Conservation (phyloP, 23 red algal species). For the Pyropia yezoensis region DNA sequence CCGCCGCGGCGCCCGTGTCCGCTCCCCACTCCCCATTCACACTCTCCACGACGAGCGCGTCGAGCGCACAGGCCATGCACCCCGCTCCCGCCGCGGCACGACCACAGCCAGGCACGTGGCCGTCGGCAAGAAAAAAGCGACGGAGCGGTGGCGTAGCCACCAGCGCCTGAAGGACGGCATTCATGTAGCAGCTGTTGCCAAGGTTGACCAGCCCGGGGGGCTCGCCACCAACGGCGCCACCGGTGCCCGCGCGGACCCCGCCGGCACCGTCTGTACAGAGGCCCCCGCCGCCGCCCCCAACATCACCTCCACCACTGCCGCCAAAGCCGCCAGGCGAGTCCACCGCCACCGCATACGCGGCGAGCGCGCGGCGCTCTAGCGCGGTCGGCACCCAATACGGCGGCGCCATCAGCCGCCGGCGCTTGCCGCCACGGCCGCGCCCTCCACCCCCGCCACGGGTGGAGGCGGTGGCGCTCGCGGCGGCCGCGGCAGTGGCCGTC, state of each 20-base stretch:
- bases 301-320: not conserved
- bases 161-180: constrained; percentile 79
- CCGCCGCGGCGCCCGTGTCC: constrained; percentile 14
- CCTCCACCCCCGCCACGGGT: too few relatives aligned
- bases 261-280: not conserved
- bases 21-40: constrained; percentile 5
- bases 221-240: constrained; percentile 7
- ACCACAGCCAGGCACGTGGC: constrained; percentile 45
- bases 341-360: constrained; percentile 16
- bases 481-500: too few relatives aligned
- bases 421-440: not conserved
- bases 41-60: constrained; percentile 51
- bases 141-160: constrained; percentile 61
- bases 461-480: too few relatives aligned
- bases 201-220: constrained; percentile 73
- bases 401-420: constrained; percentile 28
- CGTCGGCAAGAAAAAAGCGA: constrained; percentile 69
- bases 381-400: constrained; percentile 46
- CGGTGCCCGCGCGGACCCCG: not conserved
- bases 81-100: constrained; percentile 5
- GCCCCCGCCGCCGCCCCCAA: too few relatives aligned
- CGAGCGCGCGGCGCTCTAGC: constrained; percentile 22
- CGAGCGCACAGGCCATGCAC: constrained; percentile 61
- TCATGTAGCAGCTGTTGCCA: constrained; percentile 96
- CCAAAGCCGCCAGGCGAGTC: constrained; percentile 8